Conservation (phyloP, 179 eudicot species). For the Silene coronaria region DNA sequence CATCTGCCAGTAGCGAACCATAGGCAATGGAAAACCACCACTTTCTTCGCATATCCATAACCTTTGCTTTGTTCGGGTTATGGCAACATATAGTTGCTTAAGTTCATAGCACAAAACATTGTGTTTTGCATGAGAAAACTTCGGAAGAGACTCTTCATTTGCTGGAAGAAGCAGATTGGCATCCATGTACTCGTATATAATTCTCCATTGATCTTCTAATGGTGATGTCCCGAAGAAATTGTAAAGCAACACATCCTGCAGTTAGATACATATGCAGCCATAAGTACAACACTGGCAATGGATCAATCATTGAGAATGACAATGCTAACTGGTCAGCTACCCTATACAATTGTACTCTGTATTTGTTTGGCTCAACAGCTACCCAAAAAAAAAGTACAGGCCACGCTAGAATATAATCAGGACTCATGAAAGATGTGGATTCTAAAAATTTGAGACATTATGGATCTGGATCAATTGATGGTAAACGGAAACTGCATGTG, state of each 20-base stretch:
- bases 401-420: too few species aligned
- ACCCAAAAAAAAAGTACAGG: too few species aligned
- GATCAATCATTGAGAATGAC: too few species aligned
- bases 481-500: too few species aligned
- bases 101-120: constrained; percentile 59
- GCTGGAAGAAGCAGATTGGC: constrained; percentile 34
- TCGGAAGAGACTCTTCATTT: constrained; percentile 31
- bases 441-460: too few species aligned
- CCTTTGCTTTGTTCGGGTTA: constrained; percentile 72
- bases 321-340: too few species aligned
- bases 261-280: too few species aligned
- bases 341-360: too few species aligned
- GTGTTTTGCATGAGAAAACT: constrained; percentile 40
- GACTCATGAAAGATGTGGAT: too few species aligned
- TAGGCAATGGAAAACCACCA: constrained; percentile 50
- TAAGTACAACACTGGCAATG: too few species aligned
- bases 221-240: constrained; percentile 77
- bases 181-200: constrained; percentile 52
- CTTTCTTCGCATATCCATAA: constrained; percentile 66
- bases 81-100: constrained; percentile 76
- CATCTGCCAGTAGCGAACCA: constrained; percentile 72
- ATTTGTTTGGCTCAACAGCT: too few species aligned
- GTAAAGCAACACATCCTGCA: constrained; percentile 65
- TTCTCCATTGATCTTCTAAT: constrained; percentile 53
- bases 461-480: too few species aligned